Percentiles rank a stretch among this genome's conserved stretches.
Evolutionary conservation across 192 early-diverging fungal genomes (phyloP).

Genomic region (Cetraspora pellucida): DNA sequence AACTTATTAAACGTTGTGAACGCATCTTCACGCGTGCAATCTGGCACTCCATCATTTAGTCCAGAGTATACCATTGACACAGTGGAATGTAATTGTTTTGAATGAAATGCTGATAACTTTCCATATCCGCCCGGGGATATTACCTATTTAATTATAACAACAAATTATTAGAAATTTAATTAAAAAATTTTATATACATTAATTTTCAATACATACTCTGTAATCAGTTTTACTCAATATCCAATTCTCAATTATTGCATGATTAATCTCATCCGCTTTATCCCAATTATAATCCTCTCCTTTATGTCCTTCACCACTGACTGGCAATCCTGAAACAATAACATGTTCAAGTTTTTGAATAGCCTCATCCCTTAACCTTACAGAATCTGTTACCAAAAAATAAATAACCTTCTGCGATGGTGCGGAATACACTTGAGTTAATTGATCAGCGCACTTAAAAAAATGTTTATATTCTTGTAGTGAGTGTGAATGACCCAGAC

Average conservation of each 20-base stretch:
- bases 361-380: conserved; percentile 43
- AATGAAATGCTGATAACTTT: conserved; percentile 48
- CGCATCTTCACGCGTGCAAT: conserved; percentile 23
- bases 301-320: background rate
- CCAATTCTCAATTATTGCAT: conserved; percentile 52
- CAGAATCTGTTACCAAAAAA: conserved; percentile 50
- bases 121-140: conserved; percentile 41
- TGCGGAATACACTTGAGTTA: conserved; percentile 37
- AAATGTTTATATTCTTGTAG: conserved; percentile 44
- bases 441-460: conserved; percentile 46
- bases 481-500: background rate
- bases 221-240: conserved; percentile 47
- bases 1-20: conserved; percentile 22
- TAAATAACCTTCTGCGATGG: conserved; percentile 42
- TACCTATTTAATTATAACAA: background rate
- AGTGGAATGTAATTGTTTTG: conserved; percentile 30
- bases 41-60: background rate
- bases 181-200: no score
- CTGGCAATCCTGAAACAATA: conserved; percentile 43
- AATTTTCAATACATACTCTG: conserved; percentile 42
- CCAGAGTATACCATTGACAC: background rate
- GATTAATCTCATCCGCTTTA: conserved; percentile 44
- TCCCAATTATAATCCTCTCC: conserved; percentile 8
- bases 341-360: conserved; percentile 39
- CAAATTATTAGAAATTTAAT: conserved; percentile 1